Conservation (phyloP, 1,284 basidiomycete genomes). For the Naganishia albida region DNA sequence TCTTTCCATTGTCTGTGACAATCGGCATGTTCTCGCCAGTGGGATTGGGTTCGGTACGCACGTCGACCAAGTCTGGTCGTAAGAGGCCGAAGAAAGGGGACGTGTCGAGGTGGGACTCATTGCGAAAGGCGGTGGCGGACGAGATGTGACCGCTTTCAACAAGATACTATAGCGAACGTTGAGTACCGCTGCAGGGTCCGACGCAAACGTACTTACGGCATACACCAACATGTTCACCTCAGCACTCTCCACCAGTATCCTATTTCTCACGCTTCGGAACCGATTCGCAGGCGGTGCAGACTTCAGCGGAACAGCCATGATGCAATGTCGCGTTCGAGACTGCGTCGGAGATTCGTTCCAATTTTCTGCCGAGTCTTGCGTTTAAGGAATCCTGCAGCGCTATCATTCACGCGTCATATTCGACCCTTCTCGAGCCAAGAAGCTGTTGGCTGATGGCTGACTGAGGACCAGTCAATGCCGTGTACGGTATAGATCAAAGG, state of each 20-base stretch:
- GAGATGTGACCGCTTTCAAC: constrained; percentile 19
- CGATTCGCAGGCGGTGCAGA: background rate
- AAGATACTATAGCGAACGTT: background rate
- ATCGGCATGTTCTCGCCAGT: constrained; percentile 2
- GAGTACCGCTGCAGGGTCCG: no score
- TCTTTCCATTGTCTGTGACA: background rate
- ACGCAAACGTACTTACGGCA: constrained; percentile 12
- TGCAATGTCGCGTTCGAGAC: background rate
- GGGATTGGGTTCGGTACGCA: background rate
- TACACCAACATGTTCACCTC: constrained; percentile 31
- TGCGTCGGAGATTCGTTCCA: background rate
- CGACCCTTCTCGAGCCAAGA: no score
- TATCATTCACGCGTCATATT: no score
- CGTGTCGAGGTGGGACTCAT: constrained; percentile 3
- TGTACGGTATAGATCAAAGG: no score
- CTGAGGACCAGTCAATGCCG: no score
- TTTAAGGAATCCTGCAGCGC: background rate
- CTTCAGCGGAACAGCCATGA: constrained; percentile 14
- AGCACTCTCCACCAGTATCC: constrained; percentile 23
- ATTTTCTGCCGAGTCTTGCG: background rate
- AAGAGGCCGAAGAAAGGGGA: constrained; percentile 14
- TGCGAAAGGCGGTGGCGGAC: constrained; percentile 6
- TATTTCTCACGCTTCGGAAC: constrained; percentile 9
- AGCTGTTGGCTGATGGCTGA: no score
- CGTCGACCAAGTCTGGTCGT: constrained; percentile 8